Evolutionary conservation across 2,329 filamentous ascomycete species (phyloP), one percentile per base, ranked within the genome.

Genomic region (Penicillium sp.): DNA sequence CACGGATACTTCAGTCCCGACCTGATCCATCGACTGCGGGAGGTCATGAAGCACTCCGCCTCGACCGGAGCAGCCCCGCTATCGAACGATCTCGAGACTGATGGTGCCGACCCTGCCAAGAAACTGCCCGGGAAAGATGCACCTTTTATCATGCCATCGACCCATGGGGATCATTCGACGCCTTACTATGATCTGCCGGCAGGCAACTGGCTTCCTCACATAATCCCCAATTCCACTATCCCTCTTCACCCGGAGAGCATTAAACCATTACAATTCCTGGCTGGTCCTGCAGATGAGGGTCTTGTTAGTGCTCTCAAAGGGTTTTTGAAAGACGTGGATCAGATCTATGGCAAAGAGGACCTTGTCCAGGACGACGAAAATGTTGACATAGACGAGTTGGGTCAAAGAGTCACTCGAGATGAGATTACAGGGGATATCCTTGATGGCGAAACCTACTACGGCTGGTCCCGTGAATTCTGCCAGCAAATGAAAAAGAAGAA

Each of bases 141-240:
- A 1, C 88, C 89, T 0, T 93, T 86, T 67, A 74, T 88, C 27
- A 82, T 96, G 72, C 92, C 92, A 21, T 81, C 89, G 1, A 84
- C 83, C 55, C 92, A 96, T 71, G 92, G 92, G 42, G 90, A 96
- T 68, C 76, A 82, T 1, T 83, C 84, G 0, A 86, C 83, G 4
- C 86, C 89, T 0, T 96, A 89, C 84, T 90, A 92, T 74, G 91
- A 96, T 62, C 78, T 96, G 1, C 91, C 91, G 0, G 91, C 91
- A 1, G 89, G 86, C 2, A 93, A 90, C 63, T 88, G 93, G 80
- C 83, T 96, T 47, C 89, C 89, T 4, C 87, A 90, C 55, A 86
- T 96, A 58, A 84, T 89, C 39, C 90, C 88, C 4, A 89, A 93
- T 68, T 91, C 89, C 0, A 86, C 85, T 9, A 82, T 84, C 49